Evolutionary conservation across 108 stramenopile genomes (phyloP), one percentile per base, ranked within the genome.

Genomic region (Craspedostauros australis): DNA sequence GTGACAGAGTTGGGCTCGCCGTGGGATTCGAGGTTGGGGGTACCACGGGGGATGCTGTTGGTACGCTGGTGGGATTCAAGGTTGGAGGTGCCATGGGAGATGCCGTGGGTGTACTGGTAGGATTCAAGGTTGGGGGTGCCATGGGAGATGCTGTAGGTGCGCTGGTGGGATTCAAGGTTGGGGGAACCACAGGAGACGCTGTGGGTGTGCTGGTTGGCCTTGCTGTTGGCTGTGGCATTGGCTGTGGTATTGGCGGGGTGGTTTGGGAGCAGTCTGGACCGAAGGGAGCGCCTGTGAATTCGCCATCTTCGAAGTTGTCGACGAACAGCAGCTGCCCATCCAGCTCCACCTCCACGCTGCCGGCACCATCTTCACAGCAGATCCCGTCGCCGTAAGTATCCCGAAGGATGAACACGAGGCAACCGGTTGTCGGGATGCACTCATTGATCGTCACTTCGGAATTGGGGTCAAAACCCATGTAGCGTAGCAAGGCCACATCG

Each of bases 331-430:
- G n/a, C n/a, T n/a, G n/a, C n/a, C n/a, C n/a, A n/a, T n/a, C n/a
- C n/a, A n/a, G n/a, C n/a, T n/a, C n/a, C n/a, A n/a, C n/a, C n/a
- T n/a, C n/a, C n/a, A n/a, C n/a, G n/a, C n/a, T n/a, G n/a, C n/a
- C n/a, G n/a, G n/a, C n/a, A n/a, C n/a, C n/a, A n/a, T n/a, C n/a
- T n/a, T n/a, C n/a, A n/a, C n/a, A n/a, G n/a, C n/a, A n/a, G n/a
- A n/a, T n/a, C 26, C 54, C 54, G 20, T 55, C 54, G 9, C 54
- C 54, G 28, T 55, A 55, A 1, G 54, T 26, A 25, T 55, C 54
- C 14, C n/a, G 24, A 14, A 40, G 3, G 22, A 2, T 14, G 11
- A 55, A 2, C 1, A 14, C 43, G 34, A 42, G 43, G 40, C 54
- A 55, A 3, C 40, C 54, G 14, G 41, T 18, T 42, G 5, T 11